Evolutionary conservation across 768 basidiomycete species (phyloP), one percentile per base, ranked within the genome.

Genomic region (Pseudohyphozyma bogoriensis): DNA sequence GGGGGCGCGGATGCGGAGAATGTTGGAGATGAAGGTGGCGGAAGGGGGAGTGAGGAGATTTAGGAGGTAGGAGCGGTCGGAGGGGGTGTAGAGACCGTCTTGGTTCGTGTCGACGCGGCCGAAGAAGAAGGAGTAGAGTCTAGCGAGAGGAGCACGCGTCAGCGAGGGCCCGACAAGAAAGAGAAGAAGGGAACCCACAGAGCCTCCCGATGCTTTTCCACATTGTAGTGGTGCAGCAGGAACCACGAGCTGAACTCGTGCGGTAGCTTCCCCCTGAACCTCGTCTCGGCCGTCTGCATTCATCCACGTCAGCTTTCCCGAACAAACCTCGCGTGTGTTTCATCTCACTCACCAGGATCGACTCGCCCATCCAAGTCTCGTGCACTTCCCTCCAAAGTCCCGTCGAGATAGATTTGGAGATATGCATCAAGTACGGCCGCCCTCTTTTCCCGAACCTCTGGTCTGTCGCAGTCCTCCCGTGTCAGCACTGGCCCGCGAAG

Each of bases 401-500:
- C 12, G 68, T 50, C 26, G 75, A 73, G 16, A 76, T 64, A 1
- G 73, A 59, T 46, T 76, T 76, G 29, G 75, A 76, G 39, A 74
- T 73, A 71, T 78, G 78, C 9, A 73, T 70, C 55, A 76, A 71
- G 64, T 78, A 78, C 0, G 77, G 75, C 6, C 78, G 72, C 11
- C 61, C 60, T 0, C 77, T 72, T 15, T 50, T 57, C 32, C 77
- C 78, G 55, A 78, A 78, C 51, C 78, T 76, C 42, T 60, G 55
- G 73, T 76, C 68, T 66, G 55, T 2, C 5, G 22, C 3, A 15
- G 6, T 6, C 20, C 20, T n/a, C n/a, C n/a, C n/a, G n/a, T n/a
- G n/a, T n/a, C n/a, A n/a, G n/a, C n/a, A n/a, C n/a, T n/a, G n/a
- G n/a, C n/a, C n/a, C n/a, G n/a, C n/a, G n/a, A n/a, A n/a, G n/a